Evolutionary conservation across 306 rosid genomes (phyloP).

Genomic region (Arachis stenosperma): DNA sequence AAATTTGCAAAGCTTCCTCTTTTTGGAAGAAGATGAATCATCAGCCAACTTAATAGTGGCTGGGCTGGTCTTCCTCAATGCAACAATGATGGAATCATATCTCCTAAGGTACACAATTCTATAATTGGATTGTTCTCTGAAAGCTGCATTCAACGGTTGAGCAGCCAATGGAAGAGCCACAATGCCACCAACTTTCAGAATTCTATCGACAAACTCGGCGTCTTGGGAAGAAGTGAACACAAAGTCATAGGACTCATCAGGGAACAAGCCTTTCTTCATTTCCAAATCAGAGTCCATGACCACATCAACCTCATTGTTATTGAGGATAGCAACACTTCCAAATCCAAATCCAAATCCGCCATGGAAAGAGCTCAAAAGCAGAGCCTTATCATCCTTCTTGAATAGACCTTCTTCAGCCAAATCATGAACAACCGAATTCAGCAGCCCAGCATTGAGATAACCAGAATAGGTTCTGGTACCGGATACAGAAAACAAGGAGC

Average conservation of each 20-base stretch:
- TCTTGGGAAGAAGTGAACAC: conserved; percentile 49
- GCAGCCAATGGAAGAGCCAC: conserved; percentile 55
- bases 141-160: conserved; percentile 39
- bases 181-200: conserved; percentile 62
- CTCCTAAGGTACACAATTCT: conserved; percentile 52
- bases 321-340: conserved; percentile 19
- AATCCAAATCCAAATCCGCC: conserved; percentile 8
- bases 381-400: conserved; percentile 45
- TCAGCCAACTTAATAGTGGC: conserved; percentile 12
- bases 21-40: conserved; percentile 26
- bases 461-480: conserved; percentile 10
- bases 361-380: conserved; percentile 46
- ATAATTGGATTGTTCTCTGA: conserved; percentile 49
- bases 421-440: conserved; percentile 56
- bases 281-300: conserved; percentile 49
- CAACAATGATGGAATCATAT: conserved; percentile 53
- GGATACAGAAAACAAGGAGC: conserved; percentile 16
- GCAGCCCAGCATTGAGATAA: conserved; percentile 26
- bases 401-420: conserved; percentile 54
- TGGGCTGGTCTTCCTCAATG: conserved; percentile 48
- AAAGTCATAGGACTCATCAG: conserved; percentile 57
- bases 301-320: conserved; percentile 32
- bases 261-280: conserved; percentile 38
- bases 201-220: conserved; percentile 52
- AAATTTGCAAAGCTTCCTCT: conserved; percentile 46